These are phyloP conservation scores for Pascua sp. DNA, from an alignment of 1,284 basidiomycete species.

Conservation along the genomic window DNA sequence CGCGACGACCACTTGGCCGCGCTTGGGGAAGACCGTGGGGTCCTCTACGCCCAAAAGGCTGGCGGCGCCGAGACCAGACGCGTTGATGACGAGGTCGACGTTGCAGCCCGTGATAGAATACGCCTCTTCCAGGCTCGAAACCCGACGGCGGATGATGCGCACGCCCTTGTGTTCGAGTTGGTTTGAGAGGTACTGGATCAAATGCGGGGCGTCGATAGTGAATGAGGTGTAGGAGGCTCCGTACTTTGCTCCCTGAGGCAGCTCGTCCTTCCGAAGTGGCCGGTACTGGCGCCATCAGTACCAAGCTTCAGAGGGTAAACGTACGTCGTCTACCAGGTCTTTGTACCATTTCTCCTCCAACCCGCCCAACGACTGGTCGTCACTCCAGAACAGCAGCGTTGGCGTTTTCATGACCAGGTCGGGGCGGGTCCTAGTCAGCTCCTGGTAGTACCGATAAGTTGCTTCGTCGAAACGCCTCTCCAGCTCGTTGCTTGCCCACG, in stretches of 20 bases:
- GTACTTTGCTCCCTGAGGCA: slow-evolving; percentile 1
- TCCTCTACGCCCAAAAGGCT: slow-evolving; percentile 55
- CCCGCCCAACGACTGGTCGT: no score
- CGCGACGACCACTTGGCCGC: slow-evolving; percentile 57
- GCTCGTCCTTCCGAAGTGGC: no score
- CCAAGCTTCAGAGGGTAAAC: no score
- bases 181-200: slow-evolving; percentile 34
- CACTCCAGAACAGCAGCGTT: no score
- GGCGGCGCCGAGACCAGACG: slow-evolving; percentile 57
- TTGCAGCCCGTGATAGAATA: slow-evolving; percentile 27
- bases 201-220: slow-evolving; percentile 42
- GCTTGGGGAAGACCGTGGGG: slow-evolving; percentile 53
- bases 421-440: no score
- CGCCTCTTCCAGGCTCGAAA: slow-evolving; percentile 42
- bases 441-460: no score
- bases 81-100: slow-evolving; percentile 50
- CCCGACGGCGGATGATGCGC: slow-evolving; percentile 31
- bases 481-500: no score
- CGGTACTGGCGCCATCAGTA: no score
- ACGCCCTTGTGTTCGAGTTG: slow-evolving; percentile 29
- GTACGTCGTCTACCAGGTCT: no score
- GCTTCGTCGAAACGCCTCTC: no score
- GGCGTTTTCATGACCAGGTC: no score
- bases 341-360: no score
- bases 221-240: slow-evolving; percentile 36